These are phyloP conservation scores for Fusarium circinatum DNA, from an alignment of 2,329 filamentous ascomycete genomes.

Conservation along the genomic window DNA sequence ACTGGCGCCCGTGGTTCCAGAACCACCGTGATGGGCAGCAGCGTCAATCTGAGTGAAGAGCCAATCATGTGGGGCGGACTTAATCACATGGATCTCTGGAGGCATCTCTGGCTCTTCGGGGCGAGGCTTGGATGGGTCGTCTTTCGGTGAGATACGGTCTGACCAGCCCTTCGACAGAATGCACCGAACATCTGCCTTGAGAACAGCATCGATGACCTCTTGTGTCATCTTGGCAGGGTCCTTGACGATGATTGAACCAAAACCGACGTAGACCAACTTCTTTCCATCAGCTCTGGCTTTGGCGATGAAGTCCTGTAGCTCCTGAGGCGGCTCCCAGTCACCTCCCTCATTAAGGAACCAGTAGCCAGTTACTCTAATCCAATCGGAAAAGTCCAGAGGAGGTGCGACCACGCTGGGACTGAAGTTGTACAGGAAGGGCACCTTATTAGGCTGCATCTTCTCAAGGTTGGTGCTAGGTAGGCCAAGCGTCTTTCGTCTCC, in stretches of 20 bases:
- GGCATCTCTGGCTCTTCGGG: conserved; percentile 74
- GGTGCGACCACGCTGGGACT: conserved; percentile 93
- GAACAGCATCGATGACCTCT: conserved; percentile 91
- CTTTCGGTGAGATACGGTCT: conserved; percentile 72
- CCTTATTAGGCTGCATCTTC: conserved; percentile 94
- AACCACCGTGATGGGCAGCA: conserved; percentile 92
- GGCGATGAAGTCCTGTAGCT: conserved; percentile 84
- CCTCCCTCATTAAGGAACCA: conserved; percentile 91
- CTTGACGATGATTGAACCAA: conserved; percentile 93
- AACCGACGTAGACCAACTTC: conserved; percentile 96
- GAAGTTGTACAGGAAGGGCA: conserved; percentile 99
- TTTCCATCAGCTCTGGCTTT: conserved; percentile 83
- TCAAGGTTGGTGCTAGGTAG: conserved; percentile 85
- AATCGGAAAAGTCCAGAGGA: conserved; percentile 94
- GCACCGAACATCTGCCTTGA: conserved; percentile 91
- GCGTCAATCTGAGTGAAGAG: conserved; percentile 94
- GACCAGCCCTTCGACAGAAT: conserved; percentile 98
- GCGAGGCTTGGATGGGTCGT: conserved; percentile 58
- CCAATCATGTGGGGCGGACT: conserved; percentile 95
- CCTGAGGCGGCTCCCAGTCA: conserved; percentile 76
- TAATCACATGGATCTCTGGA: conserved; percentile 85
- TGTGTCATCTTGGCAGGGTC: conserved; percentile 89
- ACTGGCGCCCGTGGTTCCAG: conserved; percentile 93
- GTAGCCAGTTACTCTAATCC: conserved; percentile 97
- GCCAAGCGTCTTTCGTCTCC: conserved; percentile 83